Conservation (phyloP, 2,329 filamentous ascomycete genomes). For the Scedosporium apiospermum region DNA sequence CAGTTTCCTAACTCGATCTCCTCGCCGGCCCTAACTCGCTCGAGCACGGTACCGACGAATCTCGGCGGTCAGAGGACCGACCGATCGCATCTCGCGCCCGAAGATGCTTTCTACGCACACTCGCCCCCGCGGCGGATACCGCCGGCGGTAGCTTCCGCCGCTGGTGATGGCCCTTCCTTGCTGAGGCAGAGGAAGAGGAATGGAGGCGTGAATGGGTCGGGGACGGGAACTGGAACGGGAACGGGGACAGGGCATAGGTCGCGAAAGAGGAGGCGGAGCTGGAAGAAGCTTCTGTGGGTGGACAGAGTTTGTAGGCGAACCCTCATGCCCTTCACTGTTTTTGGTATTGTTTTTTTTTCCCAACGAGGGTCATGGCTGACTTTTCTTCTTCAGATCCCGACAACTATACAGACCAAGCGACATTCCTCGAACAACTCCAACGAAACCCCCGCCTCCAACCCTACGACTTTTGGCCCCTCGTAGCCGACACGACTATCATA, state of each 20-base stretch:
- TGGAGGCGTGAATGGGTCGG: constrained; percentile 25
- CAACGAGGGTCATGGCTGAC: constrained; percentile 30
- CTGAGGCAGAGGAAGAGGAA: constrained; percentile 22
- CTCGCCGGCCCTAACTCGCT: constrained; percentile 22
- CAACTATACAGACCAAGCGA: constrained; percentile 95
- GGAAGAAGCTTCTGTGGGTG: constrained; percentile 97
- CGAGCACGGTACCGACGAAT: constrained; percentile 28
- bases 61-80: constrained; percentile 29
- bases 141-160: constrained; percentile 11
- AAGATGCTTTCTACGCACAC: constrained; percentile 66
- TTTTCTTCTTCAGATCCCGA: constrained; percentile 66
- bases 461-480: constrained; percentile 96
- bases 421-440: constrained; percentile 92
- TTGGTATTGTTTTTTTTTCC: constrained; percentile 23
- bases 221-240: constrained; percentile 39
- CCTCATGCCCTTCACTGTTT: not conserved
- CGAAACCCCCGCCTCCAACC: constrained; percentile 87
- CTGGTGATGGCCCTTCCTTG: constrained; percentile 10
- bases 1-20: constrained; percentile 9
- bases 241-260: constrained; percentile 57
- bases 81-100: constrained; percentile 65
- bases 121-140: constrained; percentile 38
- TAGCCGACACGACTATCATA: constrained; percentile 91
- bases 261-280: constrained; percentile 61
- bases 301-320: constrained; percentile 73